phyloP scores from a whole-genome alignment of 768 basidiomycete genomes.

The Amanita rubescens region DNA sequence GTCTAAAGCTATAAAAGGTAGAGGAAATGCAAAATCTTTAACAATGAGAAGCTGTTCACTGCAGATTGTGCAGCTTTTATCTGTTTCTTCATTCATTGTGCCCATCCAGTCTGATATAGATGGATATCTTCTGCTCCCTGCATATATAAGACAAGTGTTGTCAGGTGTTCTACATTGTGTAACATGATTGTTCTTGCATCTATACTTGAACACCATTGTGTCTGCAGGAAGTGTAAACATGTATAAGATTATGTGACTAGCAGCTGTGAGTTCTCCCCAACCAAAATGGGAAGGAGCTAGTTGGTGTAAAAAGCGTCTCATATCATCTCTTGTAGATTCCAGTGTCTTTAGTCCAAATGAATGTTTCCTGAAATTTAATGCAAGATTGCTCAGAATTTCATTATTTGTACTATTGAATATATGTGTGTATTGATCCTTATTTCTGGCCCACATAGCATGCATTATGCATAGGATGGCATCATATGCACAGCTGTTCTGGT shows the following conservation, averaged over 20 bases:
- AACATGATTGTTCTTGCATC: neutral
- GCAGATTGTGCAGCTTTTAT: neutral
- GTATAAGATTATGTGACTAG: neutral
- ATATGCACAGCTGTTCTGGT: neutral
- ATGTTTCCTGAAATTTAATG: neutral
- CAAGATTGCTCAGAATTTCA: neutral
- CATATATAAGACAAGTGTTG: neutral
- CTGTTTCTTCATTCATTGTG: neutral
- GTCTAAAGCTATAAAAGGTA: neutral
- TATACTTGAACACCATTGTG: neutral
- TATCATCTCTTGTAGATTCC: neutral
- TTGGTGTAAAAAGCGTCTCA: neutral
- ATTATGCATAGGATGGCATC: neutral
- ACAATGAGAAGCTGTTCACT: neutral
- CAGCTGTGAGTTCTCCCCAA: neutral
- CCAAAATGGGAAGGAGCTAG: neutral
- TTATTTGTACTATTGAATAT: no score
- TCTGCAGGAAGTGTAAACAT: neutral
- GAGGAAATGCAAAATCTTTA: neutral
- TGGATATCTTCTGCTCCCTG: neutral
- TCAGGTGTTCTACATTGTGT: neutral
- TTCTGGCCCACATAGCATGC: no score
- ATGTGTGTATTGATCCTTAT: no score
- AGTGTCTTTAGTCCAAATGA: neutral
- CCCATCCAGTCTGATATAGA: neutral